Conservation (phyloP, 2,329 filamentous ascomycete species). For the Xylogone sp. region DNA sequence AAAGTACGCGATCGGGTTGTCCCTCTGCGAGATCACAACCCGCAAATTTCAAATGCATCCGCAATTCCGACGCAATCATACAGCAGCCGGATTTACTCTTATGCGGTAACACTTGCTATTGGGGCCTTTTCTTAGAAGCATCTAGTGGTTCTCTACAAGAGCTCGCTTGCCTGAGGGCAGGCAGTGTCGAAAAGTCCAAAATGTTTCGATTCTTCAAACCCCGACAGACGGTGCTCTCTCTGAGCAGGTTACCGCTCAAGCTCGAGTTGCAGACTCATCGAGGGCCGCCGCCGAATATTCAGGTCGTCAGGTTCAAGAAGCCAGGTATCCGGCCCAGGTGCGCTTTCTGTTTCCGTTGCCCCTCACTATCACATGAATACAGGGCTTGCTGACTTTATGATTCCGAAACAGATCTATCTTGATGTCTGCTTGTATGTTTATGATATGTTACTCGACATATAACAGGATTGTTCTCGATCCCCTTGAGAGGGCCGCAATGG, state of each 20-base stretch:
- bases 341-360: neutral
- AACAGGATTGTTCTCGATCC: slow-evolving; percentile 42
- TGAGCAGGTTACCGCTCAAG: slow-evolving; percentile 21
- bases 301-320: slow-evolving; percentile 22
- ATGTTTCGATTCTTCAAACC: slow-evolving; percentile 22
- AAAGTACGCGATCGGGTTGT: neutral
- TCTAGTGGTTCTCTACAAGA: slow-evolving; percentile 6
- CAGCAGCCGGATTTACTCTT: neutral
- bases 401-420: slow-evolving; percentile 17
- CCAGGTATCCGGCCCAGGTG: slow-evolving; percentile 13
- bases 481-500: slow-evolving; percentile 29
- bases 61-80: neutral
- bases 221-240: slow-evolving; percentile 12
- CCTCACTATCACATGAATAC: neutral
- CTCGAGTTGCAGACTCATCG: slow-evolving; percentile 16
- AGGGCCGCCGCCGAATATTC: slow-evolving; percentile 14
- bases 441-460: slow-evolving; percentile 39
- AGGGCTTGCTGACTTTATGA: neutral
- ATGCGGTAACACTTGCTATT: neutral
- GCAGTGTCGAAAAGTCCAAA: slow-evolving; percentile 15
- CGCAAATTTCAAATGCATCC: neutral
- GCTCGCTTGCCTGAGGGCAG: slow-evolving; percentile 22
- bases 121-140: neutral
- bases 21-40: neutral
- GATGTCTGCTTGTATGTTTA: slow-evolving; percentile 30